Evolutionary conservation across 1,284 basidiomycete species (phyloP).

Genomic region (Nidula niveotomentosa): DNA sequence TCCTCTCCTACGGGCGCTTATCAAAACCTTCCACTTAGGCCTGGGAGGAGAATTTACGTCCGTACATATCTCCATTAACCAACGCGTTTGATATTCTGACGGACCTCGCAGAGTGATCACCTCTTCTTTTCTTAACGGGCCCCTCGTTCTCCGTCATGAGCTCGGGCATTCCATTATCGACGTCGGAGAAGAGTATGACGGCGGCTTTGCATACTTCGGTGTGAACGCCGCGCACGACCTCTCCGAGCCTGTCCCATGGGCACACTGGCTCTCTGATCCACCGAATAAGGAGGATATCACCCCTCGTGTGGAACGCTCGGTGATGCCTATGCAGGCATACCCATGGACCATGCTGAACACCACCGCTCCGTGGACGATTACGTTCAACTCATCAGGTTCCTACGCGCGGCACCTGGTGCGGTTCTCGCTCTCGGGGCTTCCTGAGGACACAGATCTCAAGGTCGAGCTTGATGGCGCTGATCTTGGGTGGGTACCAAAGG

Average conservation of each 20-base stretch:
- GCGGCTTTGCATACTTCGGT: conserved; percentile 76
- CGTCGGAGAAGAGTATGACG: conserved; percentile 88
- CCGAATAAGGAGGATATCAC: conserved; percentile 11
- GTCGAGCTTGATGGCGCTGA: conserved; percentile 64
- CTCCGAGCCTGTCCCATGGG: conserved; percentile 58
- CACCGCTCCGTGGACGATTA: conserved; percentile 52
- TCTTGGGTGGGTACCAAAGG: conserved; percentile 56
- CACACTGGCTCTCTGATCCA: conserved; percentile 64
- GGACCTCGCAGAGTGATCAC: conserved; percentile 64
- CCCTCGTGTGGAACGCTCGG: conserved; percentile 62
- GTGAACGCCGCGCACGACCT: conserved; percentile 59
- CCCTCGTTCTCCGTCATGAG: conserved; percentile 80
- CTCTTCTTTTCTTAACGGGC: conserved; percentile 75
- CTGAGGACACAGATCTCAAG: conserved; percentile 49
- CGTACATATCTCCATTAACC: conserved; percentile 20
- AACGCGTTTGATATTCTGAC: no score
- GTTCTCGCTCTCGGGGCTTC: conserved; percentile 79
- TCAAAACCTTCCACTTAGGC: conserved; percentile 35
- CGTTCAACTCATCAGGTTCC: conserved; percentile 64
- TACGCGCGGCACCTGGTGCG: conserved; percentile 68
- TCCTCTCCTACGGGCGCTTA: neutral
- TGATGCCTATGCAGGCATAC: conserved; percentile 78
- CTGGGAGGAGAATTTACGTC: conserved; percentile 84
- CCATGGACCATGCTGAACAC: conserved; percentile 73
- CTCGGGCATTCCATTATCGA: conserved; percentile 81